Conservation (phyloP, 208 protist species). For the Leishmania braziliensis region DNA sequence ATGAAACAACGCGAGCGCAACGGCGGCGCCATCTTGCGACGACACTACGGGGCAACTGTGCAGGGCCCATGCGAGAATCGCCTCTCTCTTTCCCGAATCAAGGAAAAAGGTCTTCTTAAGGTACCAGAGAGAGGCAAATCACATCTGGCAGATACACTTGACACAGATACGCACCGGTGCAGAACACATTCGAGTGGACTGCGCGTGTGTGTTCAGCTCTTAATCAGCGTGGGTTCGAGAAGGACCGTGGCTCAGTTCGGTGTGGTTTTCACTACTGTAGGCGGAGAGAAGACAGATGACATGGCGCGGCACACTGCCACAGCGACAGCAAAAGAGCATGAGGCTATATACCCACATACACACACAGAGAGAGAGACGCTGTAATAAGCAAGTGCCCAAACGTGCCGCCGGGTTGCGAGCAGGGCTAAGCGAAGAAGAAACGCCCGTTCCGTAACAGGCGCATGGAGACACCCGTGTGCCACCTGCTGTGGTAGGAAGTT, state of each 20-base stretch:
- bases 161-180: not conserved
- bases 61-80: not conserved
- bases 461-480: not conserved
- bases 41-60: not conserved
- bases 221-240: not conserved
- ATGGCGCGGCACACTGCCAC: not conserved
- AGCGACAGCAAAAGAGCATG: not conserved
- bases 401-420: not conserved
- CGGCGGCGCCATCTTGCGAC: not conserved
- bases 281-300: not conserved
- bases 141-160: not conserved
- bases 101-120: too few species aligned
- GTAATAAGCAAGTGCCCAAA: not conserved
- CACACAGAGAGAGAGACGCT: not conserved
- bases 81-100: not conserved
- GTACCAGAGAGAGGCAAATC: not conserved
- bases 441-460: not conserved
- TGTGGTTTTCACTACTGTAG: not conserved
- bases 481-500: not conserved
- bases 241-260: not conserved
- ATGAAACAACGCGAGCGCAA: not conserved
- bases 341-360: not conserved
- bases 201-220: not conserved
- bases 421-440: not conserved
- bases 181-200: not conserved